phyloP scores from a whole-genome alignment of 345 rosid species.

The Salix koriyanagi region DNA sequence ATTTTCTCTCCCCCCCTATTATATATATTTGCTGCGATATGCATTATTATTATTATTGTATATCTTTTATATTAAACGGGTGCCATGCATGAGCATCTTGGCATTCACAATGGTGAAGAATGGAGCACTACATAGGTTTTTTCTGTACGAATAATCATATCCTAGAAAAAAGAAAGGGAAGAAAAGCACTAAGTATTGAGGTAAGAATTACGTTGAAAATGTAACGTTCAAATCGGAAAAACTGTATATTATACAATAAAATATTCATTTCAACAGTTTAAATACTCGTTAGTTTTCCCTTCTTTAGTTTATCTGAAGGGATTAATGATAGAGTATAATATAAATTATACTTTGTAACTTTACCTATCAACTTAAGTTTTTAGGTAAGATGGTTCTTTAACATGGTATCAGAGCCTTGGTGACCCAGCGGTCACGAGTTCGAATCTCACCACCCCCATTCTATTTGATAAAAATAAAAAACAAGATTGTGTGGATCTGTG shows the following conservation, averaged over 20 bases:
- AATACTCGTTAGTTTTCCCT: too few species aligned
- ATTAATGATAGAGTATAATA: too few species aligned
- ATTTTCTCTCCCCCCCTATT: not conserved
- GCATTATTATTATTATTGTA: not conserved
- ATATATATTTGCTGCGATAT: not conserved
- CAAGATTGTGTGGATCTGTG: fast-evolving
- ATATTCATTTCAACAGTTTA: too few species aligned
- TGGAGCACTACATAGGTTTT: not conserved
- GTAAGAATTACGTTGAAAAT: not conserved
- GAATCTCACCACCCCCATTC: fast-evolving
- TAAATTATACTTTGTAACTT: too few species aligned
- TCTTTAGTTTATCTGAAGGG: too few species aligned
- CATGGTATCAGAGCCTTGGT: too few species aligned
- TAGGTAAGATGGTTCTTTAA: fast-evolving
- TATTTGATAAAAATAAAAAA: too few species aligned
- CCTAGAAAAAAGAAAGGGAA: not conserved
- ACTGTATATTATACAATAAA: too few species aligned
- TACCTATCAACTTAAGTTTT: too few species aligned
- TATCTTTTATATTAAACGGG: not conserved
- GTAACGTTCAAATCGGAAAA: too few species aligned
- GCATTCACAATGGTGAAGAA: not conserved
- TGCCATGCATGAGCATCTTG: not conserved
- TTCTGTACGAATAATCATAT: not conserved
- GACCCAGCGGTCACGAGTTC: too few species aligned
- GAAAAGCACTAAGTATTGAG: not conserved